These are phyloP conservation scores for Solanum bulbocastanum DNA, from an alignment of 257 asterid genomes.

Conservation along the genomic window DNA sequence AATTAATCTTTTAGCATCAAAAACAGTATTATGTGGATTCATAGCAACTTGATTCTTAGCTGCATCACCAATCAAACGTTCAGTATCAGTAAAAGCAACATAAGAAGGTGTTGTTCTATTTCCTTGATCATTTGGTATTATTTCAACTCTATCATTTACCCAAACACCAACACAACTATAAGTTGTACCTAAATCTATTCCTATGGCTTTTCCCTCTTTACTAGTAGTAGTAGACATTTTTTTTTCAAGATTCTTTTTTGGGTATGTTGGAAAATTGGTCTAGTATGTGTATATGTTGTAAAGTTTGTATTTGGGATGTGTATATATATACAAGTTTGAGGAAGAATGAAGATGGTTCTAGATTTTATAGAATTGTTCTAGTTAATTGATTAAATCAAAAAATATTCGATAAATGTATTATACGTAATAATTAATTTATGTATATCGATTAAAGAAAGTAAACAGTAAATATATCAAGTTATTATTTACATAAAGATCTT, in stretches of 20 bases:
- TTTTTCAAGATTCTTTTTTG: background rate
- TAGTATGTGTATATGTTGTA: background rate
- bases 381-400: too few species aligned
- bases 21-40: slow-evolving; percentile 58
- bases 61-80: slow-evolving; percentile 45
- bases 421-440: too few species aligned
- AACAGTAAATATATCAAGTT: rapidly evolving
- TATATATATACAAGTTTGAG: background rate
- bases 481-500: too few species aligned
- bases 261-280: background rate
- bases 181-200: slow-evolving; percentile 56
- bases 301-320: background rate
- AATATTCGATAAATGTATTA: too few species aligned
- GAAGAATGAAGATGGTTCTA: background rate
- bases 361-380: background rate
- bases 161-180: slow-evolving; percentile 64
- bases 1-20: slow-evolving; percentile 50
- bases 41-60: slow-evolving; percentile 52
- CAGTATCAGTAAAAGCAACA: slow-evolving; percentile 57
- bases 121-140: slow-evolving; percentile 56
- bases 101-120: slow-evolving; percentile 56
- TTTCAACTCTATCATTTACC: slow-evolving; percentile 49
- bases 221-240: slow-evolving; percentile 14
- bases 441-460: too few species aligned
- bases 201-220: slow-evolving; percentile 34